Percentiles rank a stretch among this genome's conserved stretches.
These are phyloP conservation scores for Melanomma pulvis-pyrius DNA, from an alignment of 495 filamentous ascomycete genomes.

Conservation along the genomic window DNA sequence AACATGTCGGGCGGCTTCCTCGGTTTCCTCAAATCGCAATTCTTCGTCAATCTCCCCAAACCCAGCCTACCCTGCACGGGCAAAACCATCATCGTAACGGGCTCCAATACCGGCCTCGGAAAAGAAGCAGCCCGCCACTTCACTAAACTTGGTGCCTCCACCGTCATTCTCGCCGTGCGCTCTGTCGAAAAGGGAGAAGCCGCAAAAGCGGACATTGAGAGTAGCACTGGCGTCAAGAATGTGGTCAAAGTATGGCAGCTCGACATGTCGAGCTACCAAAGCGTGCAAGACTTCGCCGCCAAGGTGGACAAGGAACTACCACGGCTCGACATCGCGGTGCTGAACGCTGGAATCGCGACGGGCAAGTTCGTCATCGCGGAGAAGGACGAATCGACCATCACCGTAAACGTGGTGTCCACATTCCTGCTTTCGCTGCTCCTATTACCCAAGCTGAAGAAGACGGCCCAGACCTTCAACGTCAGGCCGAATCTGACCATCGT, in stretches of 20 bases:
- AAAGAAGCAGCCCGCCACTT: conserved; percentile 45
- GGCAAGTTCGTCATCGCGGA: conserved; percentile 42
- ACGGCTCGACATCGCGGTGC: conserved; percentile 49
- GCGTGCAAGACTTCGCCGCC: conserved; percentile 53
- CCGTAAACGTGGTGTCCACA: conserved; percentile 59
- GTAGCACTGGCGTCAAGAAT: conserved; percentile 46
- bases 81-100: conserved; percentile 46
- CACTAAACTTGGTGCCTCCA: conserved; percentile 38
- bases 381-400: conserved; percentile 54
- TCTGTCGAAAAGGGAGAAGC: conserved; percentile 51
- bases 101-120: conserved; percentile 44
- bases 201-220: conserved; percentile 53
- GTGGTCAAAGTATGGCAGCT: conserved; percentile 58
- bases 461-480: conserved; percentile 36
- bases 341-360: conserved; percentile 53
- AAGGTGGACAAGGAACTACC: conserved; percentile 46
- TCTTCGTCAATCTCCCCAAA: background rate
- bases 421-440: conserved; percentile 52
- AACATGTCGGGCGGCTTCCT: background rate
- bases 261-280: conserved; percentile 57
- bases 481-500: conserved; percentile 42
- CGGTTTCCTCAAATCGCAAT: background rate
- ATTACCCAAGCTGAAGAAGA: conserved; percentile 46
- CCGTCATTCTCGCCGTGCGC: conserved; percentile 45
- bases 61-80: conserved; percentile 38